Percentiles rank a stretch among this genome's conserved stretches.
Conservation (phyloP, 1,284 basidiomycete genomes). For the Ceratobasidium sp. region DNA sequence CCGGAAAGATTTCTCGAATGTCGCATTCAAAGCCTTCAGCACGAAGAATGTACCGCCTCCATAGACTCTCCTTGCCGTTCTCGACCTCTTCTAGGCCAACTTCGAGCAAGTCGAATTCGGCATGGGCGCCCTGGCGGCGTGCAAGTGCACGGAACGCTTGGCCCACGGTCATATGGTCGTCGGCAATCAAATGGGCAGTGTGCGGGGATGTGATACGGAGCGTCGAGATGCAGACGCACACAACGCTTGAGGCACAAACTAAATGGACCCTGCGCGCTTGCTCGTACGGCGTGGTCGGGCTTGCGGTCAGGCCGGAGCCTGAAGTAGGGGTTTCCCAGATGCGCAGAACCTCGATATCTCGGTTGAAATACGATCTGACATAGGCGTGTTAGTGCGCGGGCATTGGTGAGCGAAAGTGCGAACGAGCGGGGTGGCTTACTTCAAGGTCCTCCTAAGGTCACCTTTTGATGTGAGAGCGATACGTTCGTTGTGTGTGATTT, state of each 20-base stretch:
- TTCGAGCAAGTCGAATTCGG: constrained; percentile 25
- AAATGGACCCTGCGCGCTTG: constrained; percentile 38
- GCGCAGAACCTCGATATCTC: constrained; percentile 35
- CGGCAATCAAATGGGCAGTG: constrained; percentile 31
- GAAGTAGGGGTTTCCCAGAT: constrained; percentile 32
- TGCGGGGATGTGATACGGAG: constrained; percentile 40
- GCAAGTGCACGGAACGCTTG: constrained; percentile 33
- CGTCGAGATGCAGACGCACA: constrained; percentile 42
- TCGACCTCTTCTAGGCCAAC: constrained; percentile 26
- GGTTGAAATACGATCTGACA: constrained; percentile 30
- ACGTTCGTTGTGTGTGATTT: constrained; percentile 32
- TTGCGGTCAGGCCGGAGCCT: constrained; percentile 41
- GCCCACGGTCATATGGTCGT: constrained; percentile 33
- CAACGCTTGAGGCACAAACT: constrained; percentile 21
- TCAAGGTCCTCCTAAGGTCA: constrained; percentile 14
- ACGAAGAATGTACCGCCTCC: constrained; percentile 33
- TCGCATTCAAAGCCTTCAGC: constrained; percentile 38
- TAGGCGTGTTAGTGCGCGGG: neutral
- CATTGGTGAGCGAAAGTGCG: neutral
- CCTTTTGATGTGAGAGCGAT: constrained; percentile 28
- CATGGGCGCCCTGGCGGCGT: constrained; percentile 1
- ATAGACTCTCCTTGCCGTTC: constrained; percentile 24
- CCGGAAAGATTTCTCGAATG: constrained; percentile 29
- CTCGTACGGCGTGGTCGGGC: constrained; percentile 26
- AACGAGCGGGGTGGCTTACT: neutral